Evolutionary conservation across 1,284 basidiomycete species (phyloP).

Genomic region (Ceratobasidium sp.): DNA sequence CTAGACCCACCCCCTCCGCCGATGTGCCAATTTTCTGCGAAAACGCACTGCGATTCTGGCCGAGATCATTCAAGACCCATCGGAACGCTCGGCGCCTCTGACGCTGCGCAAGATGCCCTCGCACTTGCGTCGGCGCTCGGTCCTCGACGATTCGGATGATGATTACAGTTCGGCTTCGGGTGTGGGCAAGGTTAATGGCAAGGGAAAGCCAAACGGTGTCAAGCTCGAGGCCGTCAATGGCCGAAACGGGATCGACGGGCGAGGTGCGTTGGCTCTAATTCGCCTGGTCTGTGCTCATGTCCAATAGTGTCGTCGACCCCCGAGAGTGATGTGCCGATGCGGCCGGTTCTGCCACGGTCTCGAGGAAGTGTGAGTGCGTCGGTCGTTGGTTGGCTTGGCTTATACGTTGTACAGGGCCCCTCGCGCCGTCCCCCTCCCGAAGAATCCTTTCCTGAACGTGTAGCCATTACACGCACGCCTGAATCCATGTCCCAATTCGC

Average conservation of each 20-base stretch:
- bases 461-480: conserved; percentile 78
- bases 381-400: neutral
- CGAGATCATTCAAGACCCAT: conserved; percentile 26
- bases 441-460: conserved; percentile 63
- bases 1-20: conserved; percentile 79
- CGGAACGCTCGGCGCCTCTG: conserved; percentile 29
- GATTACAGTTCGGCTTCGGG: conserved; percentile 10
- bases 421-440: conserved; percentile 40
- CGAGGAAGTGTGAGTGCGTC: conserved; percentile 7
- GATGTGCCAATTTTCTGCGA: conserved; percentile 76
- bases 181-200: neutral
- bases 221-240: neutral
- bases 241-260: neutral
- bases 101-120: conserved; percentile 12
- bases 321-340: conserved; percentile 15
- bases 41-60: conserved; percentile 44
- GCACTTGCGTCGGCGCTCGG: conserved; percentile 12
- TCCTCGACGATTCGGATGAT: conserved; percentile 29
- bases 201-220: conserved; percentile 7
- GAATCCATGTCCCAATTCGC: conserved; percentile 73
- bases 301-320: conserved; percentile 15
- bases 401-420: neutral
- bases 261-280: neutral
- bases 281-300: too few species aligned
- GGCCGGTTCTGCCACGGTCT: neutral